These are phyloP conservation scores for Diaporthe aspalathi DNA, from an alignment of 2,329 filamentous ascomycete species.

Conservation along the genomic window DNA sequence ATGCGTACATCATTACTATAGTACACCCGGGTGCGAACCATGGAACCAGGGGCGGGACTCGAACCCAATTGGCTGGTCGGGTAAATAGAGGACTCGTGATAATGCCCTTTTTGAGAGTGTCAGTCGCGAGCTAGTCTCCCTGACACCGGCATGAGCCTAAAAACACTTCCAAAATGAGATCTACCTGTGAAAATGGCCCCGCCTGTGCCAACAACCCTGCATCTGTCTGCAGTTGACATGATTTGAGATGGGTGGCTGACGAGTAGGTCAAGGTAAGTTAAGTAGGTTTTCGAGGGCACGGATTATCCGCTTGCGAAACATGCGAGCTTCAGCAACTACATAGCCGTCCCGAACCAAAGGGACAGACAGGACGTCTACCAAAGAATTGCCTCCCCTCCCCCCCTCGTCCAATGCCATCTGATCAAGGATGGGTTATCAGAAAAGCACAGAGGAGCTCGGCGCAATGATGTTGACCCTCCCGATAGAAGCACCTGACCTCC, in stretches of 20 bases:
- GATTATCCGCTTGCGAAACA: conserved; percentile 2
- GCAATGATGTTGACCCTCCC: not conserved
- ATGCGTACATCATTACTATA: too few species aligned
- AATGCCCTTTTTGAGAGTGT: conserved; percentile 31
- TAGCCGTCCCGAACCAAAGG: not conserved
- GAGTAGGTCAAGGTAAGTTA: not conserved
- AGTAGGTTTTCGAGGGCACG: not conserved
- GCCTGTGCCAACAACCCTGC: not conserved
- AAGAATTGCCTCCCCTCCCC: not conserved
- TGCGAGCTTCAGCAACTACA: conserved; percentile 24
- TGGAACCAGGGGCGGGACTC: not conserved
- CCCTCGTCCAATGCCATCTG: not conserved
- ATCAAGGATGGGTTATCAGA: conserved; percentile 24
- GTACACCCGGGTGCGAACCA: conserved; percentile 5
- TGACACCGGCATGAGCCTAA: conserved; percentile 22
- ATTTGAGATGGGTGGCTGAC: conserved; percentile 12
- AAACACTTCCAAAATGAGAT: conserved; percentile 27
- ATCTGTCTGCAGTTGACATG: not conserved
- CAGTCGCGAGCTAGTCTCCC: conserved; percentile 21
- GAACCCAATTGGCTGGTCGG: conserved; percentile 12
- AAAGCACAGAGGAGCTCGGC: not conserved
- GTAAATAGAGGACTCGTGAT: conserved; percentile 6
- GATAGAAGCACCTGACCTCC: not conserved
- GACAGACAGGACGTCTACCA: not conserved
- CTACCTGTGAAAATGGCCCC: not conserved